Conservation (phyloP, 176 grass and related monocot species). For the Coix lacrymajobi region DNA sequence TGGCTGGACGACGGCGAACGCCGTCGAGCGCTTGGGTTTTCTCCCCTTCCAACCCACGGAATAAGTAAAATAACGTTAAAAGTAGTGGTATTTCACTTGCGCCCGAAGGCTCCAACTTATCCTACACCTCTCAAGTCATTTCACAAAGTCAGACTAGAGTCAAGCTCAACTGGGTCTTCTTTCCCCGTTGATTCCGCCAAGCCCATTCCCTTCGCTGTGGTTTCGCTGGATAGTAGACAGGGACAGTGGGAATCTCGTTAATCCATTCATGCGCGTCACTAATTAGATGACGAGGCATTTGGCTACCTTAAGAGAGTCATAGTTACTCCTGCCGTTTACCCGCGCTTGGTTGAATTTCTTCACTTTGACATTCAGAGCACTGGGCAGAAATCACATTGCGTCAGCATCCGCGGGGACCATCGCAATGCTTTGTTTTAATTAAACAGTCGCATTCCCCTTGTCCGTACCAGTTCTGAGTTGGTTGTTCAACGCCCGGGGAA, state of each 20-base stretch:
- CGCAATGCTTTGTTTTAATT: constrained; percentile 82
- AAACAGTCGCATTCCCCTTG: constrained; percentile 72
- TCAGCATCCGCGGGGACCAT: constrained; percentile 55
- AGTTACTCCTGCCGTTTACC: constrained; percentile 81
- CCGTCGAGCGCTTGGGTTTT: no score
- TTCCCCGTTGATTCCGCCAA: no score
- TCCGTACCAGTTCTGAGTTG: constrained; percentile 62
- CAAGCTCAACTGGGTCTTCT: no score
- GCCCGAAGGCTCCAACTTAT: background rate
- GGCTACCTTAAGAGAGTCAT: constrained; percentile 88
- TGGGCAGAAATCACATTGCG: constrained; percentile 74
- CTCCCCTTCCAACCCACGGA: constrained; percentile 30
- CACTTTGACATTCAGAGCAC: constrained; percentile 81
- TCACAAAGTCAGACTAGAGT: no score
- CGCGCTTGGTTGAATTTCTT: constrained; percentile 78
- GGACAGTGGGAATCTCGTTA: constrained; percentile 43
- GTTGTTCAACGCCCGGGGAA: constrained; percentile 45
- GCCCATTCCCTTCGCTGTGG: no score
- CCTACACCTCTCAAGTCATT: no score
- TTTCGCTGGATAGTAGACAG: constrained; percentile 33
- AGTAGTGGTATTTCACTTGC: constrained; percentile 54
- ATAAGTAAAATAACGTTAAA: constrained; percentile 60
- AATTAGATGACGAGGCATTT: constrained; percentile 71
- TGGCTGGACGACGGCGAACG: no score
- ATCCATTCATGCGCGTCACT: constrained; percentile 72